A percentile compares a stretch with the other conserved stretches of the same genome.
Evolutionary conservation across 1,139 yeast species (phyloP).

Genomic region (Blastobotrys proliferans): DNA sequence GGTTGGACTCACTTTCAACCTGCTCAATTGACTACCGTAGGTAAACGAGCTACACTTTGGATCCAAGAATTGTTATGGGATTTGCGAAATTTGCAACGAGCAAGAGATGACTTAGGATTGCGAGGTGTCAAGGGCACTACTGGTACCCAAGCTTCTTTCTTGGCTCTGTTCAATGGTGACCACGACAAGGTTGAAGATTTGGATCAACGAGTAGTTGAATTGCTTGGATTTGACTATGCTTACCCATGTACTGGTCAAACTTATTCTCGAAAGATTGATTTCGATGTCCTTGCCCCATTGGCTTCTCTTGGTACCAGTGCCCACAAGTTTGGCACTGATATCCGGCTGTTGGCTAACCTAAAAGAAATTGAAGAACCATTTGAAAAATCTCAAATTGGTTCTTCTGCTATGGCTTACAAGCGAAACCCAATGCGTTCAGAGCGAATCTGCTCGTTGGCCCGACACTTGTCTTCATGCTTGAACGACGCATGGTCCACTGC

Average conservation of each 20-base stretch:
- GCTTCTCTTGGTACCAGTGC: slow-evolving; percentile 96
- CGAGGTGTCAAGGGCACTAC: slow-evolving; percentile 99
- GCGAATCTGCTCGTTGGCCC: slow-evolving; percentile 94
- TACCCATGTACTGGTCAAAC: slow-evolving; percentile 99
- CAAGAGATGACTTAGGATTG: slow-evolving; percentile 91
- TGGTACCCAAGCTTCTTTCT: slow-evolving; percentile 97
- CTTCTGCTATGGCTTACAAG: slow-evolving; percentile 98
- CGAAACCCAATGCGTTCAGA: slow-evolving; percentile 99
- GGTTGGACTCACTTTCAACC: slow-evolving; percentile 99
- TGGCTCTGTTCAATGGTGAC: slow-evolving; percentile 91
- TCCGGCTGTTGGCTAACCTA: slow-evolving; percentile 90
- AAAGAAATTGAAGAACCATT: slow-evolving; percentile 98
- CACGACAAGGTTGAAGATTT: slow-evolving; percentile 92
- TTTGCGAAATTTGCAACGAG: slow-evolving; percentile 90
- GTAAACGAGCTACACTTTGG: slow-evolving; percentile 98
- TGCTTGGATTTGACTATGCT: slow-evolving; percentile 88
- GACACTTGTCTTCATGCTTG: slow-evolving; percentile 89
- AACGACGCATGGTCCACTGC: slow-evolving; percentile 95
- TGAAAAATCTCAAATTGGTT: slow-evolving; percentile 96
- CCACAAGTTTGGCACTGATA: slow-evolving; percentile 96
- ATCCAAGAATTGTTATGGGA: slow-evolving; percentile 98
- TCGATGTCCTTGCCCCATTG: slow-evolving; percentile 87
- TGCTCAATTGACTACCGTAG: slow-evolving; percentile 97
- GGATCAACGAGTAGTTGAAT: slow-evolving; percentile 88
- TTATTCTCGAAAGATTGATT: slow-evolving; percentile 94